These are phyloP conservation scores for Ophioceras dolichostomum DNA, from an alignment of 2,329 filamentous ascomycete genomes.

Conservation along the genomic window DNA sequence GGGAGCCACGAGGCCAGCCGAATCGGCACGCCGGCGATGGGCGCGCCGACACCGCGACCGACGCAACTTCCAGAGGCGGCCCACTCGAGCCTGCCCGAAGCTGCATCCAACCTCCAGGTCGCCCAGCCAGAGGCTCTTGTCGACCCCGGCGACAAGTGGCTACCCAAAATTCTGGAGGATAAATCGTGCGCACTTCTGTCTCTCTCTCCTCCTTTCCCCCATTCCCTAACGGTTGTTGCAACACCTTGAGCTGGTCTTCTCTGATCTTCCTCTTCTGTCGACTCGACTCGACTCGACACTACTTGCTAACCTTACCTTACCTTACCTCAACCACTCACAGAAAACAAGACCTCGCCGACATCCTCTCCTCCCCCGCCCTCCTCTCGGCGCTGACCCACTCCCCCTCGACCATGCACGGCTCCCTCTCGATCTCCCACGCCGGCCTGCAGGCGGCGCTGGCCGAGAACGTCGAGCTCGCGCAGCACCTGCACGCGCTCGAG, in stretches of 20 bases:
- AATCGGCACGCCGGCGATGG: constrained; percentile 49
- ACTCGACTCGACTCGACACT: no score
- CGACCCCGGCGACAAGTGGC: constrained; percentile 61
- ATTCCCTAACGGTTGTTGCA: no score
- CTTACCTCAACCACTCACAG: constrained; percentile 26
- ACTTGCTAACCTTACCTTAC: no score
- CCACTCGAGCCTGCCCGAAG: constrained; percentile 11
- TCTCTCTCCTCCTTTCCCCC: neutral
- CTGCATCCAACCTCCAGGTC: constrained; percentile 9
- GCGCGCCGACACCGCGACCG: constrained; percentile 29
- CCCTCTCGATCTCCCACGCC: constrained; percentile 51
- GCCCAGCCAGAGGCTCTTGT: constrained; percentile 25
- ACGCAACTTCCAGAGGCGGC: constrained; percentile 19
- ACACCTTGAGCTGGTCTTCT: neutral
- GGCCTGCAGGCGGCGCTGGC: constrained; percentile 53
- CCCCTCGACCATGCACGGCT: constrained; percentile 57
- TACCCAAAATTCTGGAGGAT: constrained; percentile 64
- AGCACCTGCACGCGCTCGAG: constrained; percentile 49
- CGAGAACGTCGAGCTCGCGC: constrained; percentile 60
- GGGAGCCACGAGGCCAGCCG: constrained; percentile 57
- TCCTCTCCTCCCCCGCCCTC: constrained; percentile 52
- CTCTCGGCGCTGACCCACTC: constrained; percentile 64
- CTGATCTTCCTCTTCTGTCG: neutral
- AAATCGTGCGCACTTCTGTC: constrained; percentile 53
- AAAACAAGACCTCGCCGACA: constrained; percentile 64